These are phyloP conservation scores for Sporothrix pallida DNA, from an alignment of 2,329 filamentous ascomycete species.

Conservation along the genomic window DNA sequence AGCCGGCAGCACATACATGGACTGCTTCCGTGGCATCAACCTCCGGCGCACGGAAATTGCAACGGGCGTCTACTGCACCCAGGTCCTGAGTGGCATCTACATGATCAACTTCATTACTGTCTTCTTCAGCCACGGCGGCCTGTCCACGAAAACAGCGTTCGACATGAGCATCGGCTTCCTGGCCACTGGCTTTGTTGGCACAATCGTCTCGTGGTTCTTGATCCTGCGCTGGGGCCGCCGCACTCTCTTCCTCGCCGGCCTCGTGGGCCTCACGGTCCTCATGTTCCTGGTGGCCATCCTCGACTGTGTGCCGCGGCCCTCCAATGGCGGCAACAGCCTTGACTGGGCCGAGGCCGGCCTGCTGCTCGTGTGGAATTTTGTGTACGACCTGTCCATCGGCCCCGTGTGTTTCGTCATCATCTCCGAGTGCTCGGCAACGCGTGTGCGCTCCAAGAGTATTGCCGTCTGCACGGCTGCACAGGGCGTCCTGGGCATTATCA, in stretches of 20 bases:
- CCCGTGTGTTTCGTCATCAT: conserved; percentile 60
- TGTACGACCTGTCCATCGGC: conserved; percentile 61
- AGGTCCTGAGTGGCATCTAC: conserved; percentile 68
- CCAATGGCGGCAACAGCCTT: conserved; percentile 35
- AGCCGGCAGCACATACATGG: conserved; percentile 56
- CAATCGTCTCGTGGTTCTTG: conserved; percentile 59
- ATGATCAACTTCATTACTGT: conserved; percentile 70
- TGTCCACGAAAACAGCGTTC: conserved; percentile 53
- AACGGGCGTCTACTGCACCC: conserved; percentile 67
- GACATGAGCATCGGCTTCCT: conserved; percentile 60
- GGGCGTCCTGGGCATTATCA: conserved; percentile 49
- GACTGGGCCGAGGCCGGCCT: conserved; percentile 57
- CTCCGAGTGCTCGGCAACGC: conserved; percentile 56
- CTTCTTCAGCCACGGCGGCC: conserved; percentile 63
- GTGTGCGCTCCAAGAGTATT: conserved; percentile 53
- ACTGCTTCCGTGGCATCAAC: conserved; percentile 58
- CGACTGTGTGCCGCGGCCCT: conserved; percentile 51
- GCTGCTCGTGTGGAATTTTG: conserved; percentile 59
- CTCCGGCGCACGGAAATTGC: conserved; percentile 61
- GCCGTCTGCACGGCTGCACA: conserved; percentile 52
- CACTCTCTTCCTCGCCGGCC: conserved; percentile 56
- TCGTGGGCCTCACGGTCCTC: conserved; percentile 51
- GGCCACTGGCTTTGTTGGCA: conserved; percentile 59
- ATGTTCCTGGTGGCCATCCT: conserved; percentile 56
- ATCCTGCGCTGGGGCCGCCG: conserved; percentile 58